Evolutionary conservation across 2,329 filamentous ascomycete genomes (phyloP), one percentile per base, ranked within the genome.

Genomic region (Leptographium procerum): DNA sequence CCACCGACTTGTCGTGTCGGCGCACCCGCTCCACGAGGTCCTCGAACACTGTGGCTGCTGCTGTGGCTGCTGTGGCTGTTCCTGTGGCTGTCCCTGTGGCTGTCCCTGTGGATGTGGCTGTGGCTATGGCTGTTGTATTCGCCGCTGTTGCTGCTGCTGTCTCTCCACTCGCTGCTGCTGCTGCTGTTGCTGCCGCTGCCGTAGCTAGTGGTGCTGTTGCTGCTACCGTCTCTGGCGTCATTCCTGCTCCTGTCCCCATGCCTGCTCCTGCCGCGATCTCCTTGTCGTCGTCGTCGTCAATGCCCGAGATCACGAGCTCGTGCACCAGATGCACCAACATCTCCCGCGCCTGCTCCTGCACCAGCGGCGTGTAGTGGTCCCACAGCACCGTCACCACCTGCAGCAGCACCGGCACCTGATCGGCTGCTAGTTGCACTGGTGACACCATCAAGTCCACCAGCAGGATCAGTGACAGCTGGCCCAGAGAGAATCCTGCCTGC

Each of bases 281-380:
- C 40, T 43, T 43, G 40, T 43, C 40, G 40, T 43, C 79, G 8
- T 85, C 80, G 53, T 89, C 84, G 58, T 95, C 88, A 60, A 95
- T 85, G 51, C 76, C 79, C 1, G 83, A 84, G 31, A 96, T 91
- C 43, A 99, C 90, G 8, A 97, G 78, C 70, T 97, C 94, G 66
- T 99, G 94, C 52, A 99, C 95, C 22, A 99, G 80, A 74, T 99
- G 94, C 2, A 99, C 91, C 19, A 99, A 81, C 91, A 99, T 96
- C 71, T 99, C 94, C 54, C 91, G 85, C 33, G 95, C 91, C 70
- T 99, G 92, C 64, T 97, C 94, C 70, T 97, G 92, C 1, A 99
- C 94, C 13, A 96, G 82, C 3, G 89, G 85, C 1, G 89, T 96
- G 67, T 99, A 96, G 67, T 97, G 92, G 69, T 99, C 95, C 94